A percentile compares a stretch with the other conserved stretches of the same genome.
Conservation (phyloP, 2,329 filamentous ascomycete species). For the Aspergillaceae sp. region DNA sequence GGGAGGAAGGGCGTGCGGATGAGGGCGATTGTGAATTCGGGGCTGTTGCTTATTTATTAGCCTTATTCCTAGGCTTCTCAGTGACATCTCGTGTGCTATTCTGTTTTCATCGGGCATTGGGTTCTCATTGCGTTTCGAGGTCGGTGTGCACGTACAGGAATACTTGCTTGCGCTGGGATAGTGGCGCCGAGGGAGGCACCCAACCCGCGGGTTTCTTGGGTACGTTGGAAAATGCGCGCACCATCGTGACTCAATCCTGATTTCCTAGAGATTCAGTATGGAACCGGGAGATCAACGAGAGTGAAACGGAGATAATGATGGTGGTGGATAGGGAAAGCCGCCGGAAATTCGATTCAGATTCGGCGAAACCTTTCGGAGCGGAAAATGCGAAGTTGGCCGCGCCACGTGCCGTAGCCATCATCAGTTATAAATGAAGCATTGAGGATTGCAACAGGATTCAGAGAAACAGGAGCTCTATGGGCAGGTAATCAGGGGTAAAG, state of each 20-base stretch:
- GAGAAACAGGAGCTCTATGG: no score
- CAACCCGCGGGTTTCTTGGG: constrained; percentile 19
- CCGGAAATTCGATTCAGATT: constrained; percentile 4
- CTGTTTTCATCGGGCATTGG: no score
- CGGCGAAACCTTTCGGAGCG: constrained; percentile 21
- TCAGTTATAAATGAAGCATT: neutral
- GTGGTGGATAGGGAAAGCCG: constrained; percentile 1
- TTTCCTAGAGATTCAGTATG: no score
- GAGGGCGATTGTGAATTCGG: constrained; percentile 71
- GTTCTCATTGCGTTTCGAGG: no score
- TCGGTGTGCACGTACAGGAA: constrained; percentile 44
- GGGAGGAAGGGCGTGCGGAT: constrained; percentile 64
- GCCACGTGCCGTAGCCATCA: constrained; percentile 19
- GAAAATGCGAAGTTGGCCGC: constrained; percentile 31
- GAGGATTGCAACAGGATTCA: neutral
- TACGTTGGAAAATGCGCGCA: constrained; percentile 21
- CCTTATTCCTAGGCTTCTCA: no score
- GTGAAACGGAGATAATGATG: neutral
- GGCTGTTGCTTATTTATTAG: constrained; percentile 44
- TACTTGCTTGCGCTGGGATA: constrained; percentile 37
- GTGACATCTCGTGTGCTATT: no score
- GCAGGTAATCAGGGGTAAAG: no score
- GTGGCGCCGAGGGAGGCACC: constrained; percentile 18
- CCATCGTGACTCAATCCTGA: constrained; percentile 16
- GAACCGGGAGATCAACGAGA: neutral